These are phyloP conservation scores for Zygotorulaspora danielsina DNA, from an alignment of 805 yeast genomes.

Conservation along the genomic window DNA sequence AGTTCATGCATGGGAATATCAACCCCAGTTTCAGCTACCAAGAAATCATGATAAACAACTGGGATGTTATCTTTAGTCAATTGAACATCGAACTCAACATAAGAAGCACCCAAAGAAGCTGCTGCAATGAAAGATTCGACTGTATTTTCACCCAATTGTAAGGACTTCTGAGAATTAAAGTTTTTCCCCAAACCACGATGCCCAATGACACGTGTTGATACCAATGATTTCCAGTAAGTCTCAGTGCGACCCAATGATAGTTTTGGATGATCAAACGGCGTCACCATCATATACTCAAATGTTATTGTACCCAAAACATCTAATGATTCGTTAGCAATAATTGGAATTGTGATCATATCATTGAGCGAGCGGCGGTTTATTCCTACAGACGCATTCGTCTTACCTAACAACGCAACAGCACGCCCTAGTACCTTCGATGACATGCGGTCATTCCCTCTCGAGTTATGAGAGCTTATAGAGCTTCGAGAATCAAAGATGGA, in stretches of 20 bases:
- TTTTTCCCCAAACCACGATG: slow-evolving; percentile 95
- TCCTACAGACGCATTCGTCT: slow-evolving; percentile 64
- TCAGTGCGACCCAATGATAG: slow-evolving; percentile 37
- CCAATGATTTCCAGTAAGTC: slow-evolving; percentile 87
- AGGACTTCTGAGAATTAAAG: slow-evolving; percentile 59
- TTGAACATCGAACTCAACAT: slow-evolving; percentile 96
- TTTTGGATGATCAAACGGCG: slow-evolving; percentile 50
- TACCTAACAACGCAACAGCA: slow-evolving; percentile 69
- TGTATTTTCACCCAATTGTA: slow-evolving; percentile 93
- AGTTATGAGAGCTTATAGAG: slow-evolving; percentile 6
- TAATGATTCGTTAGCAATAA: slow-evolving; percentile 64
- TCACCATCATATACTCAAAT: slow-evolving; percentile 69
- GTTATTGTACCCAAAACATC: slow-evolving; percentile 72
- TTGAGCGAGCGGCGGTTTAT: slow-evolving; percentile 61
- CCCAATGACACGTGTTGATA: slow-evolving; percentile 87
- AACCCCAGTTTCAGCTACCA: slow-evolving; percentile 92
- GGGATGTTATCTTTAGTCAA: slow-evolving; percentile 87
- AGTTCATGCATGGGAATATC: slow-evolving; percentile 94
- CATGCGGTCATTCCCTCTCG: slow-evolving; percentile 13
- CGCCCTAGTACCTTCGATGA: slow-evolving; percentile 59
- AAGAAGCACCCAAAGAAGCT: slow-evolving; percentile 91
- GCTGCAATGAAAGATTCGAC: slow-evolving; percentile 94
- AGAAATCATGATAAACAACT: slow-evolving; percentile 89
- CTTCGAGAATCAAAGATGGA: slow-evolving; percentile 6
- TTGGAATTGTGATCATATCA: slow-evolving; percentile 64